Evolutionary conservation across 306 rosid species (phyloP), one percentile per base, ranked within the genome.

Genomic region (Corylus avellana): DNA sequence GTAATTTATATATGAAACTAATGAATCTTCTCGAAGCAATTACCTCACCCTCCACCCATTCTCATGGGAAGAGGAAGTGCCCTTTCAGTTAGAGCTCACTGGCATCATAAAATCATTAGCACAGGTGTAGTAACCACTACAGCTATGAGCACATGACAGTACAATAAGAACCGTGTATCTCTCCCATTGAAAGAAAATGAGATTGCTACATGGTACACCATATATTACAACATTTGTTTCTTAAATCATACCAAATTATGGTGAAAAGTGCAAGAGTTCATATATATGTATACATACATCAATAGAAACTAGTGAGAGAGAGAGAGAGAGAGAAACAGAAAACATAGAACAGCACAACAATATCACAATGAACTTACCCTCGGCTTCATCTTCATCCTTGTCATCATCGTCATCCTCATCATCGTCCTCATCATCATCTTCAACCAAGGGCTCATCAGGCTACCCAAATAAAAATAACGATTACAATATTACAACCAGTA

Each of bases 391-490:
- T 8, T 91, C 92, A 20, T 88, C 92, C 70, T 88, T 80, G 54
- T 86, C 86, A 49, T 87, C 92, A 49, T 90, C 93, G 0, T 91
- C 97, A 0, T 92, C 94, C 0, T 94, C 98, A 0, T 94, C 97
- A 0, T 94, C 97, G 0, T 90, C 95, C 0, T 89, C 97, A 0
- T 91, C 94, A 1, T 92, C 97, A 12, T 92, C 97, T 75, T 94
- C 97, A 27, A 92, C 87, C 37, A 90, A 77, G 22, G 97, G 97
- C 70, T 91, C 91, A 80, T 94, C 98, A 20, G 86, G 75, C 98
- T 92, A 8, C 71, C 84, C 74, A 54, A 48, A 58, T 48, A 32
- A 70, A 70, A 73, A 4, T 0, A 75, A 25, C 18, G 53, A 32
- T 5, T 69, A 22, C 56, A 37, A 39, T 49, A 75, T 25, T 35